Conservation (phyloP, 2,329 filamentous ascomycete species). For the Colletotrichum liriopes region DNA sequence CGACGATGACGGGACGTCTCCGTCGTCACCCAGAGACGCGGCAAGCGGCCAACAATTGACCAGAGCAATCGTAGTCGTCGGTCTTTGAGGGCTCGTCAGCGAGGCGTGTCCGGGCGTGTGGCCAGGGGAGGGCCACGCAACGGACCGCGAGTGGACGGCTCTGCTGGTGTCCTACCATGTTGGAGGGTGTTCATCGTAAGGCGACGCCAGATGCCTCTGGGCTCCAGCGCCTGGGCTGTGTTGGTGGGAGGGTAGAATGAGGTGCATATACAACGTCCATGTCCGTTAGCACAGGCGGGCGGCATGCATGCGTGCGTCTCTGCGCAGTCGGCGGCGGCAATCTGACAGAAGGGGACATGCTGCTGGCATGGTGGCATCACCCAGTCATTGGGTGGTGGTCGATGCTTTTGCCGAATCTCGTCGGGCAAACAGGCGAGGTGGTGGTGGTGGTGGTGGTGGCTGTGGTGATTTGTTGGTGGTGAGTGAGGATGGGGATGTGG, state of each 20-base stretch:
- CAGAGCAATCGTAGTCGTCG: background rate
- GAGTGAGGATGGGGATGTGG: background rate
- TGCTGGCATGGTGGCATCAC: constrained; percentile 30
- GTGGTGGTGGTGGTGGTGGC: constrained; percentile 25
- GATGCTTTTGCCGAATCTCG: constrained; percentile 39
- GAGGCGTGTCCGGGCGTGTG: background rate
- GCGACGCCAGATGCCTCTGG: constrained; percentile 1
- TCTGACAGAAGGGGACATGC: constrained; percentile 20
- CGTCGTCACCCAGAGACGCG: background rate
- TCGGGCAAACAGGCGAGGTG: constrained; percentile 7
- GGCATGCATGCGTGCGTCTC: constrained; percentile 1
- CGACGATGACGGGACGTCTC: background rate
- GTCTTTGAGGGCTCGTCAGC: constrained; percentile 1
- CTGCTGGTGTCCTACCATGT: background rate
- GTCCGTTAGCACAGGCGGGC: constrained; percentile 15
- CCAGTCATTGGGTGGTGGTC: constrained; percentile 26
- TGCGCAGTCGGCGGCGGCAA: constrained; percentile 27
- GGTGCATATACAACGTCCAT: constrained; percentile 25
- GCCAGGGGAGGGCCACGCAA: constrained; percentile 19
- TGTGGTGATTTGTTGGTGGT: constrained; percentile 21
- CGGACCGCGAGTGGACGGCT: constrained; percentile 11
- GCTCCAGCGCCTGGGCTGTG: background rate
- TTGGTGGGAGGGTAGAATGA: constrained; percentile 16
- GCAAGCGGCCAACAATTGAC: constrained; percentile 2
- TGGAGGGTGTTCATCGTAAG: background rate